Percentiles rank a stretch among this genome's conserved stretches.
Evolutionary conservation across 176 grass and related monocot genomes (phyloP).

Genomic region (Carex scoparia): DNA sequence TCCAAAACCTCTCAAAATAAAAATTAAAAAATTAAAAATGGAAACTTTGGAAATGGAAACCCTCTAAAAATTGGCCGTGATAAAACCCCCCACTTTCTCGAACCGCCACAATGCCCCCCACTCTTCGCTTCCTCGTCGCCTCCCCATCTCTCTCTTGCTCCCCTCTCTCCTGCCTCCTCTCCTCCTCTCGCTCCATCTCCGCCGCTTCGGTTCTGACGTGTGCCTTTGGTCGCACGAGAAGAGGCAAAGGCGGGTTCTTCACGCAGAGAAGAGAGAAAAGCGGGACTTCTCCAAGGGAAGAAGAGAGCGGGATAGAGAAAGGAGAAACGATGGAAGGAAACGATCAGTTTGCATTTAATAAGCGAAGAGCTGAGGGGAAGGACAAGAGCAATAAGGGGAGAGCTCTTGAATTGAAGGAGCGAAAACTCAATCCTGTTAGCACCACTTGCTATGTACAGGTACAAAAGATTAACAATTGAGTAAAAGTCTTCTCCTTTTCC

Average conservation of each 20-base stretch:
- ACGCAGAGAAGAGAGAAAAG: conserved; percentile 35
- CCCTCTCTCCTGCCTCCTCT: conserved; percentile 30
- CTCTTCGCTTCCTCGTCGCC: conserved; percentile 48
- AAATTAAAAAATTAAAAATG: not conserved
- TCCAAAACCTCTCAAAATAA: conserved; percentile 19
- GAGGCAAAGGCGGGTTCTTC: conserved; percentile 30
- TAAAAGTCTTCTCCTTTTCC: not conserved
- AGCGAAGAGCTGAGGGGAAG: conserved; percentile 61
- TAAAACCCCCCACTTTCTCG: conserved; percentile 23
- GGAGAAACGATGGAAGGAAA: conserved; percentile 10
- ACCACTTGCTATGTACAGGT: conserved; percentile 95
- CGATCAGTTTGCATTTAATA: conserved; percentile 49
- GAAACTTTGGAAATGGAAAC: not conserved
- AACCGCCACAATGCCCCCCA: conserved; percentile 28
- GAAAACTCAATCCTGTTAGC: conserved; percentile 87
- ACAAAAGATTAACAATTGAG: not conserved
- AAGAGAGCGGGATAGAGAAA: conserved; percentile 28
- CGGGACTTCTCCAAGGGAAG: conserved; percentile 38
- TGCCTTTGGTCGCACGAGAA: not conserved
- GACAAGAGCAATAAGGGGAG: conserved; percentile 51
- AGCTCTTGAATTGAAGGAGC: conserved; percentile 65
- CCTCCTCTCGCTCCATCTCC: not conserved
- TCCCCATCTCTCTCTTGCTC: conserved; percentile 4
- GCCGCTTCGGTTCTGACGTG: not conserved
- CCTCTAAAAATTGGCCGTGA: conserved; percentile 31